phyloP scores from a whole-genome alignment of 768 basidiomycete genomes.

The Russula brevipes region DNA sequence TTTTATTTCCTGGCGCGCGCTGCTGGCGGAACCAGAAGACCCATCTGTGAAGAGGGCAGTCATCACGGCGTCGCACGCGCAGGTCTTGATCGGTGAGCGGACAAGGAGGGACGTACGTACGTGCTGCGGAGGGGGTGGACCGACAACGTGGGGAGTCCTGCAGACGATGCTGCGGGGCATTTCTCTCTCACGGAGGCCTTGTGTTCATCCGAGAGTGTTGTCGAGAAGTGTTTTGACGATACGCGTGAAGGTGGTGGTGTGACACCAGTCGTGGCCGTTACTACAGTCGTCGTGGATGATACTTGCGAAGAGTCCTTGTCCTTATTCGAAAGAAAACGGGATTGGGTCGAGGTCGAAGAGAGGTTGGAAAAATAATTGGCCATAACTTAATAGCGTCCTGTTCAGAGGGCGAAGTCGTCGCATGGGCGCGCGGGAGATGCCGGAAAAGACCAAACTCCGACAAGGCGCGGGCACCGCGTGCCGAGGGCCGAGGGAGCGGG shows the following conservation, averaged over 20 bases:
- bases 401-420: too few species aligned
- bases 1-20: slow-evolving; percentile 83
- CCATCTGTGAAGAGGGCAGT: slow-evolving; percentile 50
- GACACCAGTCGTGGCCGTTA: slow-evolving; percentile 24
- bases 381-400: slow-evolving; percentile 36
- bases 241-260: slow-evolving; percentile 39
- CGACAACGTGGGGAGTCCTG: slow-evolving; percentile 33
- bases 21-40: slow-evolving; percentile 91
- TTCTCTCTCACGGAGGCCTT: slow-evolving; percentile 42
- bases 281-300: slow-evolving; percentile 23
- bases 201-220: slow-evolving; percentile 46
- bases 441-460: not conserved
- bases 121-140: slow-evolving; percentile 81
- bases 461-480: not conserved
- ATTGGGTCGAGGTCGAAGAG: slow-evolving; percentile 54
- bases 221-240: slow-evolving; percentile 74
- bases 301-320: slow-evolving; percentile 27
- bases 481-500: not conserved
- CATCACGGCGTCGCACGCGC: not conserved
- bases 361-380: slow-evolving; percentile 82
- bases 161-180: slow-evolving; percentile 32
- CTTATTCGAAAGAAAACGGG: slow-evolving; percentile 58
- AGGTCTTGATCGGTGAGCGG: not conserved
- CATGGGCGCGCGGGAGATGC: not conserved
- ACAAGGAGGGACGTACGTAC: slow-evolving; percentile 63